A percentile compares a stretch with the other conserved stretches of the same genome.
Conservation (phyloP, 176 grass and related monocot genomes). For the Metroxylon sagu region DNA sequence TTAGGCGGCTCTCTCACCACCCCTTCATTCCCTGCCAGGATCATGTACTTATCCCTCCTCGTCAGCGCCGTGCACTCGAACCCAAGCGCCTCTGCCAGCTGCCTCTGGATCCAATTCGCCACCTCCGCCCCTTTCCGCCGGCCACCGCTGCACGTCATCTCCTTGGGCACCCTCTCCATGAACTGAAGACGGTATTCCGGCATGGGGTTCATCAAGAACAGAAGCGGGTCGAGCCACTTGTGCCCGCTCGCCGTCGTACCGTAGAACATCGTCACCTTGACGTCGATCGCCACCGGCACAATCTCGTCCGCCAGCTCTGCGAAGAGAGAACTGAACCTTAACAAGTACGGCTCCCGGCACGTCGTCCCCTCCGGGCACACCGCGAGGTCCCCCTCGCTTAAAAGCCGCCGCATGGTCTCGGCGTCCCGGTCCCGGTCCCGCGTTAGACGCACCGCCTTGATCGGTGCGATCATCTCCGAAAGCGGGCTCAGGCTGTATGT, state of each 20-base stretch:
- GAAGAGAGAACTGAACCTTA: conserved; percentile 74
- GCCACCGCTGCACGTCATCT: conserved; percentile 1
- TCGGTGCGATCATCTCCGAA: conserved; percentile 60
- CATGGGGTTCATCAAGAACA: conserved; percentile 55
- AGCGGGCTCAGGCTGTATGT: conserved; percentile 66
- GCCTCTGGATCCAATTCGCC: conserved; percentile 63
- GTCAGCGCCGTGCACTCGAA: conserved; percentile 63
- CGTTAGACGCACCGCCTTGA: conserved; percentile 52
- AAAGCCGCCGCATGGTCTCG: conserved; percentile 29
- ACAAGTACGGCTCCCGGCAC: conserved; percentile 66
- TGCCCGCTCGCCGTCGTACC: conserved; percentile 56
- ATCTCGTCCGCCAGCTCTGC: conserved; percentile 47
- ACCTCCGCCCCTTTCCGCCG: conserved; percentile 15
- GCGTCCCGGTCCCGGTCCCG: conserved; percentile 43
- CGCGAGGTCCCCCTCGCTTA: conserved; percentile 33
- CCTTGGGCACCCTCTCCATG: conserved; percentile 23
- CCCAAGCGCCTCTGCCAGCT: conserved; percentile 42
- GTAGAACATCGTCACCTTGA: conserved; percentile 56
- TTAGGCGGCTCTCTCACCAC: conserved; percentile 5
- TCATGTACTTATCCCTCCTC: conserved; percentile 88
- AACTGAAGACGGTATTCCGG: conserved; percentile 44
- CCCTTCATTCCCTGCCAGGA: conserved; percentile 78
- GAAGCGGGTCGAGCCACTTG: conserved; percentile 59
- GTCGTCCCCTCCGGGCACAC: conserved; percentile 84
- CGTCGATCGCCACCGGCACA: conserved; percentile 51